Evolutionary conservation across 2,329 filamentous ascomycete species (phyloP).

Genomic region (Stachybotrys chartarum): DNA sequence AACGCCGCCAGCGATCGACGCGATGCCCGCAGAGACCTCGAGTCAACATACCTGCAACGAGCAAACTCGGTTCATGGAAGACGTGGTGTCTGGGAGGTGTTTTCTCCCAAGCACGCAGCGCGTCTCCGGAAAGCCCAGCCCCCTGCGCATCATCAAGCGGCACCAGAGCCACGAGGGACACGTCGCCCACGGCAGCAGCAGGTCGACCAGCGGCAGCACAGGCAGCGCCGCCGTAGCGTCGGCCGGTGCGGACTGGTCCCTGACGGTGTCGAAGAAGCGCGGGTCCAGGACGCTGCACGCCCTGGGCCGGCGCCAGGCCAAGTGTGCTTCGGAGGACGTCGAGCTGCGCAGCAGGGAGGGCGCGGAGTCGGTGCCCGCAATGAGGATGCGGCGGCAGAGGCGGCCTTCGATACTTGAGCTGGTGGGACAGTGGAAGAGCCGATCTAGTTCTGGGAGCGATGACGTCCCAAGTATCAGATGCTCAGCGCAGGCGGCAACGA

Average conservation of each 20-base stretch:
- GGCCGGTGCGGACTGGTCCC: conserved; percentile 9
- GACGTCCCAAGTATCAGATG: background rate
- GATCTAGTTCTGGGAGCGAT: background rate
- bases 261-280: conserved; percentile 29
- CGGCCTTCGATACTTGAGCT: background rate
- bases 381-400: background rate
- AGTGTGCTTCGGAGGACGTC: background rate
- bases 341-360: background rate
- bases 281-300: conserved; percentile 1
- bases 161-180: conserved; percentile 5
- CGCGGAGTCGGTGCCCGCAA: background rate
- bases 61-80: background rate
- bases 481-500: too few species aligned
- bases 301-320: background rate
- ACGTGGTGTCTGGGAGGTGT: conserved; percentile 27
- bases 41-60: background rate
- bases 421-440: background rate
- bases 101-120: conserved; percentile 17
- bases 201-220: conserved; percentile 17
- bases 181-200: conserved; percentile 12
- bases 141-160: conserved; percentile 44
- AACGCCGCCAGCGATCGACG: too few species aligned
- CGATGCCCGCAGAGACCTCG: background rate
- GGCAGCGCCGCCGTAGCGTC: background rate
- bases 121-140: conserved; percentile 28